Evolutionary conservation across 2,329 filamentous ascomycete genomes (phyloP).

Genomic region (Didymella lethalis): DNA sequence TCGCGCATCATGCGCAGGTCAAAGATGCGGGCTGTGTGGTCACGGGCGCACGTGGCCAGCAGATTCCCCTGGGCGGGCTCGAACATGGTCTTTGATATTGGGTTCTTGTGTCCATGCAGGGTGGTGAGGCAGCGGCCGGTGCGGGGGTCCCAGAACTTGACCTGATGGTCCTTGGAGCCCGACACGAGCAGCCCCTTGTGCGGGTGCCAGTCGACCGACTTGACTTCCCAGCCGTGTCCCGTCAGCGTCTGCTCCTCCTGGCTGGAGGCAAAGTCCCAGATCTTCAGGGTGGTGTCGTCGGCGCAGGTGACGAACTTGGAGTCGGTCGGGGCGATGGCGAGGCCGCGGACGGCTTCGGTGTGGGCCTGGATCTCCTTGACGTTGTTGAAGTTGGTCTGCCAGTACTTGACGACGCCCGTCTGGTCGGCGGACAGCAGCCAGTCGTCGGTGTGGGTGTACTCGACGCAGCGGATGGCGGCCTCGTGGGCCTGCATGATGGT

Average conservation of each 20-base stretch:
- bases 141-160: slow-evolving; percentile 98
- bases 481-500: slow-evolving; percentile 99
- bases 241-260: slow-evolving; percentile 82
- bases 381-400: slow-evolving; percentile 99
- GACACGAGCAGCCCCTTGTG: slow-evolving; percentile 93
- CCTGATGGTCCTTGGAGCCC: slow-evolving; percentile 94
- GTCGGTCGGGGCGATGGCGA: slow-evolving; percentile 93
- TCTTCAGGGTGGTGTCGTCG: slow-evolving; percentile 91
- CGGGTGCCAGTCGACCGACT: slow-evolving; percentile 97
- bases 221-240: slow-evolving; percentile 98
- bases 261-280: slow-evolving; percentile 93
- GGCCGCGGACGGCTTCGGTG: slow-evolving; percentile 84
- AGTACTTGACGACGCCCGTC: slow-evolving; percentile 95
- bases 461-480: slow-evolving; percentile 79
- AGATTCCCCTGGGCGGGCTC: slow-evolving; percentile 84
- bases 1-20: slow-evolving; percentile 99
- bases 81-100: slow-evolving; percentile 90
- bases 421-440: slow-evolving; percentile 97
- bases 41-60: slow-evolving; percentile 89
- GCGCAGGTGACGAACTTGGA: slow-evolving; percentile 95
- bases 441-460: slow-evolving; percentile 94
- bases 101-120: slow-evolving; percentile 96
- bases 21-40: slow-evolving; percentile 91
- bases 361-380: slow-evolving; percentile 94
- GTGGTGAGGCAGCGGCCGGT: slow-evolving; percentile 90